Base-by-base conservation (phyloP, 2,329 filamentous ascomycete genomes). In the Tolypocladium pustulatum region DNA sequence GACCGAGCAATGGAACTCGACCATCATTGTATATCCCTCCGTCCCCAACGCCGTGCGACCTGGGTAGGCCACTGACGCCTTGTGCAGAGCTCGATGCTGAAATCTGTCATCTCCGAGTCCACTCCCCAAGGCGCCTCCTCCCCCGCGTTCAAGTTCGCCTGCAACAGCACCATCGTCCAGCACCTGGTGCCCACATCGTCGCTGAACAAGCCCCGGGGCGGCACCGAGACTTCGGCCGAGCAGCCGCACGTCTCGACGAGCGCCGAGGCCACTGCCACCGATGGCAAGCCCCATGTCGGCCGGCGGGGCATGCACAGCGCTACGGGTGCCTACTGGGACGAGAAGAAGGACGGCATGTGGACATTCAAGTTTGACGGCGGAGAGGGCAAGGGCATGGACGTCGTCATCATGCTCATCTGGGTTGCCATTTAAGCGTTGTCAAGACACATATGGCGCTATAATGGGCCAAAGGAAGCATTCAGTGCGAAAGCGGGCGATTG, bases 91-190 rank as follows among this genome's bases (percentile, higher is more conserved):
- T 83, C 81, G 58, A 89, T 93, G 71, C 85, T 94, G 64, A 85
- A 88, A 69, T 81, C 85, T 57, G 81, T 93, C 64, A 90, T 93
- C 73, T 86, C 87, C 65, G 89, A 92, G 71, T 86, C 87, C 56
- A 84, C 82, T 22, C 80, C 83, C 22, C 72, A 80, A 54, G 75
- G 80, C 61, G 77, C 79, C 61, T 75, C 79, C 34, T 77, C 83
- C 32, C 87, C 89, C 6, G 74, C 78, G 20, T 96, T 87, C 84
- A 97, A 97, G 76, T 97, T 93, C 77, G 90, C 91, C 66, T 91
- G 96, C 77, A 97, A 96, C 81, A 95, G 90, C 79, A 97, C 93
- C 65, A 97, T 97, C 71, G 95, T 97, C 66, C 93, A 99, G 79
- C 93, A 97, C 78, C 80, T 93, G 38, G 84, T 88, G 25, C 83